phyloP scores from a whole-genome alignment of 1,284 basidiomycete genomes.

The Anthracocystis panici-leucophaei region DNA sequence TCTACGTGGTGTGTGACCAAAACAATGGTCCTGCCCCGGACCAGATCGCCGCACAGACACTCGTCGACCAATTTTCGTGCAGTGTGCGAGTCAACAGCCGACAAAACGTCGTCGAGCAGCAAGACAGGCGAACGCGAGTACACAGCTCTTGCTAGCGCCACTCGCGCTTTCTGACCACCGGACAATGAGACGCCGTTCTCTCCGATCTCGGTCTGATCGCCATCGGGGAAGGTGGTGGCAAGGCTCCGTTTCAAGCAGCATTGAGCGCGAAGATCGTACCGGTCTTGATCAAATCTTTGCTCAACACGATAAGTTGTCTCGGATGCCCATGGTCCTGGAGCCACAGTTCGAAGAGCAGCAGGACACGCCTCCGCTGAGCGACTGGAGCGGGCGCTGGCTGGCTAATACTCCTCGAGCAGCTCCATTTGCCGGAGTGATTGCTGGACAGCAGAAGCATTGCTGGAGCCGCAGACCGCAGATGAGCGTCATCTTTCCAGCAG shows the following conservation, averaged over 20 bases:
- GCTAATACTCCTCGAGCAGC: slow-evolving; percentile 36
- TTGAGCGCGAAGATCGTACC: slow-evolving; percentile 56
- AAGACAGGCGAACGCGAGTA: slow-evolving; percentile 58
- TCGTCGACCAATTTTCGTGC: slow-evolving; percentile 72
- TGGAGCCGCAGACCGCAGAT: slow-evolving; percentile 62
- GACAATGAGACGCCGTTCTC: slow-evolving; percentile 58
- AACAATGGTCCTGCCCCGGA: slow-evolving; percentile 76
- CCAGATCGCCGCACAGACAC: slow-evolving; percentile 48
- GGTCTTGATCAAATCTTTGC: slow-evolving; percentile 41
- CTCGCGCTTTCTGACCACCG: slow-evolving; percentile 62
- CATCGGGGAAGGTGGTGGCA: slow-evolving; percentile 48
- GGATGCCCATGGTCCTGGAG: slow-evolving; percentile 53
- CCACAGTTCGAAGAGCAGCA: slow-evolving; percentile 60
- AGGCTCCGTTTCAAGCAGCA: slow-evolving; percentile 60
- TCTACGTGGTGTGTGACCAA: slow-evolving; percentile 77
- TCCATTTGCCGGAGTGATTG: slow-evolving; percentile 61
- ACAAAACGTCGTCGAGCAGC: slow-evolving; percentile 66
- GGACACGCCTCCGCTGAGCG: slow-evolving; percentile 41
- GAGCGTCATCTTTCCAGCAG: slow-evolving; percentile 46
- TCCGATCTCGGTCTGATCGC: slow-evolving; percentile 61
- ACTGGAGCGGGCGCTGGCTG: slow-evolving; percentile 24
- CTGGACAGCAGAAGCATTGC: slow-evolving; percentile 61
- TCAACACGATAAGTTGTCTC: slow-evolving; percentile 64
- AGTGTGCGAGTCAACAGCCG: slow-evolving; percentile 75
- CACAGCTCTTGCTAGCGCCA: slow-evolving; percentile 61